Conservation (phyloP, 768 basidiomycete species). For the Clathrus columnatus region DNA sequence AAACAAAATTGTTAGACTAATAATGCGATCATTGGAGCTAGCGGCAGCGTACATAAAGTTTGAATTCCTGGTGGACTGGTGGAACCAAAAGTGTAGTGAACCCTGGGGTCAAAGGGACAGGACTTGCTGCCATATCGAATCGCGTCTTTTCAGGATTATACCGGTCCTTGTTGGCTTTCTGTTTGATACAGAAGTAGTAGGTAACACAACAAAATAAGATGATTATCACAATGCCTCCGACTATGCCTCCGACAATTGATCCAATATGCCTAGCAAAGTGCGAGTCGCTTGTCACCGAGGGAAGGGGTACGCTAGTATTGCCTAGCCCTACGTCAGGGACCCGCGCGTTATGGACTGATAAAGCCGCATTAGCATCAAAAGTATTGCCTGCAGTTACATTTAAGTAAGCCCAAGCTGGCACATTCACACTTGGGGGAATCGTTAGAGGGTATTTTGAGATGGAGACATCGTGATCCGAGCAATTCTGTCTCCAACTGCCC, state of each 20-base stretch:
- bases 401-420: constrained; percentile 4
- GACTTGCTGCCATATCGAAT: neutral
- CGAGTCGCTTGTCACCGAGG: neutral
- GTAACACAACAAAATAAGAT: neutral
- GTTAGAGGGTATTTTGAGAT: neutral
- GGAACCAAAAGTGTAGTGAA: neutral
- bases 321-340: neutral
- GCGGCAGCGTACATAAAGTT: neutral
- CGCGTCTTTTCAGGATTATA: neutral
- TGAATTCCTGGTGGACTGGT: neutral
- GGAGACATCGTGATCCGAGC: neutral
- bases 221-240: neutral
- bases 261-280: neutral
- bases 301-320: neutral
- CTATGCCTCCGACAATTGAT: neutral
- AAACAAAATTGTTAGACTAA: neutral
- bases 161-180: neutral
- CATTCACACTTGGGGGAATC: neutral
- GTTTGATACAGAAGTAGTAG: neutral
- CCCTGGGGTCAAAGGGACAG: neutral
- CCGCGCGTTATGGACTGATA: neutral
- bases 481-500: neutral
- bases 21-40: neutral
- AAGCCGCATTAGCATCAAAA: neutral
- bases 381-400: neutral